Evolutionary conservation across 495 filamentous ascomycete species (phyloP).

Genomic region (Trichoderma erinaceum): DNA sequence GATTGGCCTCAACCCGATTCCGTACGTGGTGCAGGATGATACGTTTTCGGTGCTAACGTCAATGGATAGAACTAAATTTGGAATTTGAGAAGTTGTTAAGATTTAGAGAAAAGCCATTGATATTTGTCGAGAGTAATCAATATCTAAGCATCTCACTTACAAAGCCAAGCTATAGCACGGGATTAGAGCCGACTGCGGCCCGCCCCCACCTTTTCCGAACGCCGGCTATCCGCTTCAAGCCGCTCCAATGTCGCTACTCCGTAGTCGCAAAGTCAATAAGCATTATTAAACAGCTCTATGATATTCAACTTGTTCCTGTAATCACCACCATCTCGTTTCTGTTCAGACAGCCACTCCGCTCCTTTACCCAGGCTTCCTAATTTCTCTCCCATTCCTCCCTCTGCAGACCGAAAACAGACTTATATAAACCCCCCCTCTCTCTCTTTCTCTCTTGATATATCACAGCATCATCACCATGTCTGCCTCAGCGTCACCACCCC

Average conservation of each 20-base stretch:
- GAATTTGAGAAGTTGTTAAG: too few species aligned
- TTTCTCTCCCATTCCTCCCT: background rate
- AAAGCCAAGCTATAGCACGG: background rate
- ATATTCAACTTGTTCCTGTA: background rate
- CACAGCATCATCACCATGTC: background rate
- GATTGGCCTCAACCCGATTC: too few species aligned
- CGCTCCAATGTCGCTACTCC: background rate
- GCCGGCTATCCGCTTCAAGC: constrained; percentile 1
- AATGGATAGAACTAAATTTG: too few species aligned
- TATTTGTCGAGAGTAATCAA: too few species aligned
- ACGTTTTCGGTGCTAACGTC: too few species aligned
- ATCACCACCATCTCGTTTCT: background rate
- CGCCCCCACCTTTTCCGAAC: background rate
- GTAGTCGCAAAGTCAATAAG: background rate
- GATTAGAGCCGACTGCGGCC: background rate
- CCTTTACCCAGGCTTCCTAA: background rate
- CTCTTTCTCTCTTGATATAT: background rate
- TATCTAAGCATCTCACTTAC: too few species aligned
- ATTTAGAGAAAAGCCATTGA: too few species aligned
- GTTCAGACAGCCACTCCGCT: background rate
- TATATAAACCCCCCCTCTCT: background rate
- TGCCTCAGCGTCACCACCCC: constrained; percentile 19
- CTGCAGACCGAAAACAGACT: too few species aligned
- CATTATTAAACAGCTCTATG: background rate
- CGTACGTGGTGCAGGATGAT: too few species aligned